phyloP scores from a whole-genome alignment of 129 eudicot genomes.

The Saussurea involucrata region DNA sequence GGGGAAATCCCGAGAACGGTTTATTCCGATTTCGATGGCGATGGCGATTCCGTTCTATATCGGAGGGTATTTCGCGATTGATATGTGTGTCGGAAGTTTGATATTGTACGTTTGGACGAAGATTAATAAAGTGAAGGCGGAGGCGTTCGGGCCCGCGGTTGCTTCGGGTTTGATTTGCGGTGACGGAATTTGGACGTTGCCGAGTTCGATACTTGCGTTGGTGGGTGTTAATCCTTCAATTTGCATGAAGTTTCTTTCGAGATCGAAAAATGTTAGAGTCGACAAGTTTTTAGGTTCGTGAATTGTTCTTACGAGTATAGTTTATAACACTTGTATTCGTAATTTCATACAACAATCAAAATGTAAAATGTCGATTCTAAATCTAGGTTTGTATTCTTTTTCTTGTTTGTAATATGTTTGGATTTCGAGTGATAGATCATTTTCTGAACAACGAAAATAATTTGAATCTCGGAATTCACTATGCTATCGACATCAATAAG shows the following conservation, averaged over 20 bases:
- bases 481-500: not conserved
- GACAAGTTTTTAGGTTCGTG: constrained; percentile 45
- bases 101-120: constrained; percentile 66
- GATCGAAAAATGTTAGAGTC: constrained; percentile 42
- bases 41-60: constrained; percentile 95
- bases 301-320: constrained; percentile 2
- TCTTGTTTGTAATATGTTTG: not conserved
- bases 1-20: constrained; percentile 48
- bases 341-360: not conserved
- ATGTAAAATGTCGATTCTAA: not conserved
- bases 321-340: not conserved
- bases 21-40: constrained; percentile 91
- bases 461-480: not conserved
- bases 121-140: constrained; percentile 69
- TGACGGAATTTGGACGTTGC: constrained; percentile 92
- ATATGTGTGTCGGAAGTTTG: constrained; percentile 95
- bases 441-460: not conserved
- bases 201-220: constrained; percentile 84
- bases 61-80: constrained; percentile 77
- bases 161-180: constrained; percentile 99
- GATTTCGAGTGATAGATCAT: not conserved
- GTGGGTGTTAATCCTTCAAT: constrained; percentile 81
- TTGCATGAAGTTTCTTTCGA: constrained; percentile 88
- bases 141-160: constrained; percentile 85
- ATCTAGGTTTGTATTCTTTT: not conserved